Evolutionary conservation across 2,329 filamentous ascomycete genomes (phyloP), one percentile per base, ranked within the genome.

Genomic region (Curvularia sp.): DNA sequence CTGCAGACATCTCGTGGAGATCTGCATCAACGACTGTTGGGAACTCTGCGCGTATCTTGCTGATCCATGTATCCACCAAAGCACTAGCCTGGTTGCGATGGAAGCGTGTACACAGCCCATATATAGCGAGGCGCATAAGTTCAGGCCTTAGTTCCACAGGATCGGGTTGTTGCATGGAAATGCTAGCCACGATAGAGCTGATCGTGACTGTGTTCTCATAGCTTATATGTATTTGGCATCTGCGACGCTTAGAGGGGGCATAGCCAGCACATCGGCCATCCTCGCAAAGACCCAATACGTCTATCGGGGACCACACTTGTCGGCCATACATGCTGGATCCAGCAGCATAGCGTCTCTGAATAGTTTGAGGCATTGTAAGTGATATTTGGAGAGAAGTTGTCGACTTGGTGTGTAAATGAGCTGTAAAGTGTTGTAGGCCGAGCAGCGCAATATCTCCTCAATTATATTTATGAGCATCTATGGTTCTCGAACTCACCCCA

Each of bases 221-320:
- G 1, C 47, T 36, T 30, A 69, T 58, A 1, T 6, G 10, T 2
- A 13, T 59, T 1, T 6, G 30, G 38, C 66, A 70, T 13, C 58
- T 59, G 10, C 63, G 62, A 8, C 50, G 23, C 21, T 32, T 55
- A 2, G 61, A 54, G 1, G 30, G 53, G 3, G 64, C 66, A 38
- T 34, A 55, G 15, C 63, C 64, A 1, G 62, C 21, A 47, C 66
- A 70, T 12, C 51, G 53, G 12, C 46, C 6, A 30, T 63, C 49
- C 2, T 23, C n/a, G 7, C 19, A 43, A 5, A 70, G 45, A n/a
- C 55, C 38, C 3, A 70, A 60, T 1, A 66, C 46, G 15, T 43
- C 38, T 2, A 18, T 3, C 3, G 63, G 51, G n/a, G 56, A 41
- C 65, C 65, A 69, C 12, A 8, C 15, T 21, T 15, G 45, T 21